These are phyloP conservation scores for Moricandia arvensis DNA, from an alignment of 345 rosid species.

Conservation along the genomic window DNA sequence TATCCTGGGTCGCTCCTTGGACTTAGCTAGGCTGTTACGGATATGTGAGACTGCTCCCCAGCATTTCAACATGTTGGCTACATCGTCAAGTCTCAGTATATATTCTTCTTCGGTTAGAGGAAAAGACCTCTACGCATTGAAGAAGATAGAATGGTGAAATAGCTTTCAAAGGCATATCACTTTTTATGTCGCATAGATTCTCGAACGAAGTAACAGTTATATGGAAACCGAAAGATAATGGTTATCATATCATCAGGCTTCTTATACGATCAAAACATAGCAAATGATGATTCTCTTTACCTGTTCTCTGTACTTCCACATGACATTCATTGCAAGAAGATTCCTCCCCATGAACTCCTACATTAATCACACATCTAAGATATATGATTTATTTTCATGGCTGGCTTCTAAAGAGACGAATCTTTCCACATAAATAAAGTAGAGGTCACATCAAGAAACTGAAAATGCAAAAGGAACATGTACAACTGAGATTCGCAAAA, in stretches of 20 bases:
- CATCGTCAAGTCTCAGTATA: constrained; percentile 86
- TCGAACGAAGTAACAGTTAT: neutral
- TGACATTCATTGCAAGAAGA: constrained; percentile 92
- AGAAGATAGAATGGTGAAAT: constrained; percentile 8
- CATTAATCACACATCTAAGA: constrained; percentile 37
- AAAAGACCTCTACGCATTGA: constrained; percentile 65
- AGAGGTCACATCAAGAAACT: constrained; percentile 15
- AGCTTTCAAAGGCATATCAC: constrained; percentile 11
- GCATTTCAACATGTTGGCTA: constrained; percentile 83
- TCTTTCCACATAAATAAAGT: neutral
- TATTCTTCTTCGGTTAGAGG: constrained; percentile 96
- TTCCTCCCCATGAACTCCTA: constrained; percentile 98
- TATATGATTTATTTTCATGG: constrained; percentile 1
- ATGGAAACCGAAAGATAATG: neutral
- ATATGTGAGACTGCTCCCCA: constrained; percentile 98
- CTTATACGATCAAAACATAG: neutral
- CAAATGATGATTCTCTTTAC: constrained; percentile 38
- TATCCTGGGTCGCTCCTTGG: constrained; percentile 86
- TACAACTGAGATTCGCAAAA: neutral
- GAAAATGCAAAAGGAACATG: neutral
- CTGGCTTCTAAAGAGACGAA: neutral
- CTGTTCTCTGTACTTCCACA: constrained; percentile 99
- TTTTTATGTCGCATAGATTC: constrained; percentile 9
- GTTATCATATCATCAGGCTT: neutral
- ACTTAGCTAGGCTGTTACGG: constrained; percentile 79